phyloP scores from a whole-genome alignment of 2,329 filamentous ascomycete genomes.

The Orbilia quercus region DNA sequence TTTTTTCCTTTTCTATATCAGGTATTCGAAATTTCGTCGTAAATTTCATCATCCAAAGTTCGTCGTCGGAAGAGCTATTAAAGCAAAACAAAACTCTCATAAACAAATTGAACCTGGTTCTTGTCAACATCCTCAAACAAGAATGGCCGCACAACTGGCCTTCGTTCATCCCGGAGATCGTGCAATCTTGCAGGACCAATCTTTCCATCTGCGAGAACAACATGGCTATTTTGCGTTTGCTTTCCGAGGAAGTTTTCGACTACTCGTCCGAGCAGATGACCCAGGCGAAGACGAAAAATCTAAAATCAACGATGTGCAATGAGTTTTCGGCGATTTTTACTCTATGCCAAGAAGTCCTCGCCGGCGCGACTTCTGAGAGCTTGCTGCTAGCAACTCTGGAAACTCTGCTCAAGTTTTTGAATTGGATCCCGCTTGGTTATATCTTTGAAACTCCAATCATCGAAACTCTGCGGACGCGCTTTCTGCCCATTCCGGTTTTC shows the following conservation, averaged over 20 bases:
- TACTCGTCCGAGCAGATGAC: slow-evolving; percentile 99
- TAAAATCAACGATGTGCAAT: slow-evolving; percentile 98
- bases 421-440: slow-evolving; percentile 98
- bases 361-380: slow-evolving; percentile 85
- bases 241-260: slow-evolving; percentile 98
- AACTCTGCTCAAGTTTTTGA: slow-evolving; percentile 93
- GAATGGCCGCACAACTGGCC: slow-evolving; percentile 99
- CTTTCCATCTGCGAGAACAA: slow-evolving; percentile 99
- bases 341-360: slow-evolving; percentile 93
- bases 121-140: slow-evolving; percentile 97
- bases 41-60: slow-evolving; percentile 96
- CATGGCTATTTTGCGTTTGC: slow-evolving; percentile 94
- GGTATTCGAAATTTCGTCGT: slow-evolving; percentile 99
- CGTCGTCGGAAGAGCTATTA: slow-evolving; percentile 86
- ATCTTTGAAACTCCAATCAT: slow-evolving; percentile 98
- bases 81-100: slow-evolving; percentile 86
- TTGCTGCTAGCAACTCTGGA: slow-evolving; percentile 96
- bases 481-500: slow-evolving; percentile 92
- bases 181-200: slow-evolving; percentile 93
- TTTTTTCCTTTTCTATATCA: slow-evolving; percentile 62
- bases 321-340: slow-evolving; percentile 99
- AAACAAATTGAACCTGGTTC: slow-evolving; percentile 97
- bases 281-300: slow-evolving; percentile 92
- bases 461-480: slow-evolving; percentile 89
- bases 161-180: slow-evolving; percentile 99